These are phyloP conservation scores for Tolypocladium album DNA, from an alignment of 2,329 filamentous ascomycete species.

Conservation along the genomic window DNA sequence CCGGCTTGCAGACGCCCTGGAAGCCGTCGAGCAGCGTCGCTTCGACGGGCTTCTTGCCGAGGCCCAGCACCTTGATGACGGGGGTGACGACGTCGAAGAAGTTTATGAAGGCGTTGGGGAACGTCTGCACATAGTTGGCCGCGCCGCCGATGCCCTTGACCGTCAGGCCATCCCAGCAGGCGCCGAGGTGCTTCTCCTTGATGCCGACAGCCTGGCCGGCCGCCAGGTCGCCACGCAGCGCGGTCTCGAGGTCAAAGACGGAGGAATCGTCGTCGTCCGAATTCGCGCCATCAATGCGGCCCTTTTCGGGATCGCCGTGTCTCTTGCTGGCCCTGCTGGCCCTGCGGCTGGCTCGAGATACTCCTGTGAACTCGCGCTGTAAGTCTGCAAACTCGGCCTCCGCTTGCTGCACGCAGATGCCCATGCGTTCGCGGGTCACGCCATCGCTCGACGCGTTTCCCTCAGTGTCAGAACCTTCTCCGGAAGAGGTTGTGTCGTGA, in stretches of 20 bases:
- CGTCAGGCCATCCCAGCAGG: conserved; percentile 67
- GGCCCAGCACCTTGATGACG: conserved; percentile 49
- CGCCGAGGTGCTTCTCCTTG: conserved; percentile 67
- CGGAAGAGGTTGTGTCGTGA: neutral
- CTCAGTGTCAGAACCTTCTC: neutral
- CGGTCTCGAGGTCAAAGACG: conserved; percentile 64
- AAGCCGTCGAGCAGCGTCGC: conserved; percentile 66
- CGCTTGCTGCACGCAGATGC: conserved; percentile 56
- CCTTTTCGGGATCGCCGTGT: conserved; percentile 48
- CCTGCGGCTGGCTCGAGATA: conserved; percentile 39
- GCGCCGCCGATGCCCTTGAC: conserved; percentile 66
- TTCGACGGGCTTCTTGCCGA: conserved; percentile 58
- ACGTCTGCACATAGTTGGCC: conserved; percentile 63
- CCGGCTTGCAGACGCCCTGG: conserved; percentile 59
- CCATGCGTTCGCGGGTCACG: conserved; percentile 10
- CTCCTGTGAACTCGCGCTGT: conserved; percentile 46
- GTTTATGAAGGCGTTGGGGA: conserved; percentile 64
- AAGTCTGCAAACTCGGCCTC: conserved; percentile 62
- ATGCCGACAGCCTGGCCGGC: conserved; percentile 71
- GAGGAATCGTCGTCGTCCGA: conserved; percentile 29
- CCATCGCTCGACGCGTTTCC: neutral
- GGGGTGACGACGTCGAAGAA: conserved; percentile 69
- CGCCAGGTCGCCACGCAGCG: conserved; percentile 58
- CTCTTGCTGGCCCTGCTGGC: conserved; percentile 14
- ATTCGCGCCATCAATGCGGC: conserved; percentile 20